Base-by-base conservation (phyloP, 2,329 filamentous ascomycete genomes). In the Colletotrichum magnum region DNA sequence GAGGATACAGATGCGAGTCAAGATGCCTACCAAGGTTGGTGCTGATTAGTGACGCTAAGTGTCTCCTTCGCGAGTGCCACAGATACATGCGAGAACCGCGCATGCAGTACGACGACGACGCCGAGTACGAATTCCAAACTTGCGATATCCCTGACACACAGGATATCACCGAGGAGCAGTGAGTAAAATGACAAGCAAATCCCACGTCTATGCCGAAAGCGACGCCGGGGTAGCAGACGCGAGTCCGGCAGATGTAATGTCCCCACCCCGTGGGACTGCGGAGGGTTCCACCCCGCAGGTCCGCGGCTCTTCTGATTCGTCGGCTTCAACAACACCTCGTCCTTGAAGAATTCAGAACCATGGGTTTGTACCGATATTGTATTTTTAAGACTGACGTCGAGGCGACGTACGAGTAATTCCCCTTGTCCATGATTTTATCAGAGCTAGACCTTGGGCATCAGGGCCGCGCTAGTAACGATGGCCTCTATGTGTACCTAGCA, bases 241-340 rank as follows among this genome's bases (percentile, higher is more conserved):
- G 16, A 28, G 57, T 28, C 39, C 18, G 57, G 28, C 58, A 60
- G 39, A 54, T 39, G 12, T 21, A 13, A 26, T 7, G 18, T 51
- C 15, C 6, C 51, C 39, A 62, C 13, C 48, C 18, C 26, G 47
- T 51, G 62, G 62, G 62, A 60, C 62, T 59, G 56, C 56, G 62
- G 62, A 65, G 21, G 54, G 45, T 26, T 66, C 57, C 57, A 60
- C 57, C 18, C 64, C 64, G 64, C 64, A 66, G 28, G 28, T 54
- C 26, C 18, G 41, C 57, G 41, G 7, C 41, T 9, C n/a, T 18
- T 16, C 18, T 61, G 2, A 62, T 66, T 61, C 48, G 64, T 16
- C 3, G n/a, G 26, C 6, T 41, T 18, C 16, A 48, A 61, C 50
- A 24, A 50, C 47, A 50, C 47, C 47, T 50, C 47, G 47, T 50